A percentile compares a stretch with the other conserved stretches of the same genome.
phyloP scores from a whole-genome alignment of 2,329 filamentous ascomycete species.

The Fonsecaea nubica region DNA sequence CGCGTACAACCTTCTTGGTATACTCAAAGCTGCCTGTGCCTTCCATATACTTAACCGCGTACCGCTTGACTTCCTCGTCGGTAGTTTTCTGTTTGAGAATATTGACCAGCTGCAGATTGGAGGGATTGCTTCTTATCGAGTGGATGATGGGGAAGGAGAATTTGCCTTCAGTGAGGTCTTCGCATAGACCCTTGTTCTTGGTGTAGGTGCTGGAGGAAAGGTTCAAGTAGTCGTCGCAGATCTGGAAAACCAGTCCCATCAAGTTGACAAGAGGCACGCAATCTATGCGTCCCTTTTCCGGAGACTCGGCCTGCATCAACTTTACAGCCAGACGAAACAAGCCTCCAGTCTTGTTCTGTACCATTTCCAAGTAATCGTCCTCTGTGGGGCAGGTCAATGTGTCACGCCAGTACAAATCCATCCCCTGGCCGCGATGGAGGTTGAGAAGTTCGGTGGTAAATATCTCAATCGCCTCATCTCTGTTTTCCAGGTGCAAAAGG shows the following conservation, averaged over 20 bases:
- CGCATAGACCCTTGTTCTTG: constrained; percentile 89
- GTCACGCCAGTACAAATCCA: constrained; percentile 58
- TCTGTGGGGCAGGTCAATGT: constrained; percentile 54
- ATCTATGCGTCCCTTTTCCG: constrained; percentile 43
- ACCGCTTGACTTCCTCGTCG: constrained; percentile 86
- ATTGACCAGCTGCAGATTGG: constrained; percentile 73
- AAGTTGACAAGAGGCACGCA: constrained; percentile 71
- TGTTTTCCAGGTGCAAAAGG: constrained; percentile 50
- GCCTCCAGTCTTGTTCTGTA: constrained; percentile 58
- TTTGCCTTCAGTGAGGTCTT: constrained; percentile 96
- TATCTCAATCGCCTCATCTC: constrained; percentile 50
- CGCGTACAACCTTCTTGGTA: constrained; percentile 70
- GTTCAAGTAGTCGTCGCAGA: constrained; percentile 82
- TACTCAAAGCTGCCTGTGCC: constrained; percentile 88
- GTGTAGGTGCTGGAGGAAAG: constrained; percentile 75
- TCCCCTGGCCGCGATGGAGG: constrained; percentile 56
- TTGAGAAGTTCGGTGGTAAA: constrained; percentile 56
- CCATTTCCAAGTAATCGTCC: constrained; percentile 58
- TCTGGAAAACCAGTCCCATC: constrained; percentile 55
- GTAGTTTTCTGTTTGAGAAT: constrained; percentile 89
- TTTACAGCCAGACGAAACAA: constrained; percentile 55
- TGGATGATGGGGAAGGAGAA: constrained; percentile 97
- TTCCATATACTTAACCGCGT: constrained; percentile 91
- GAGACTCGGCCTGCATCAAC: constrained; percentile 53
- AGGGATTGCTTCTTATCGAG: constrained; percentile 69